phyloP scores from a whole-genome alignment of 148 eudicot genomes.

The Salicornia ramosissima region DNA sequence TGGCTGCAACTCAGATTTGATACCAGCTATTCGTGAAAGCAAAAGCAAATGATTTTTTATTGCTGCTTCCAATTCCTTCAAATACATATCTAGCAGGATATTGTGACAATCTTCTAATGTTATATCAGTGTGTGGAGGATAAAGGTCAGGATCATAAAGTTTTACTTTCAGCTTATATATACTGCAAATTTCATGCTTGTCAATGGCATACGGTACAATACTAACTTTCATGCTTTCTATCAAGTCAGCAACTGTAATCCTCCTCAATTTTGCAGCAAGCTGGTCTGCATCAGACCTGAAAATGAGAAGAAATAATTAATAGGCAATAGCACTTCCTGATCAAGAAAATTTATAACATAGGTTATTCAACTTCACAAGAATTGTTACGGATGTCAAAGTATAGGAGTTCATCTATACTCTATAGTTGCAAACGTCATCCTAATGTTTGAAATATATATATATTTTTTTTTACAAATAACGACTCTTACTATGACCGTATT shows the following conservation, averaged over 20 bases:
- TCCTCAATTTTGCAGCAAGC: slow-evolving; percentile 58
- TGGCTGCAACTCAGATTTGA: slow-evolving; percentile 40
- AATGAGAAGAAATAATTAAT: background rate
- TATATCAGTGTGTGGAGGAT: slow-evolving; percentile 40
- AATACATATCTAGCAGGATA: slow-evolving; percentile 37
- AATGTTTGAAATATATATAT: background rate
- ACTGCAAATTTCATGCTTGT: slow-evolving; percentile 30
- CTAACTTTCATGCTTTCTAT: slow-evolving; percentile 69
- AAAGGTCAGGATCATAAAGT: slow-evolving; percentile 48
- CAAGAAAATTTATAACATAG: background rate
- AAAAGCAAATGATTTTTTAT: slow-evolving; percentile 57
- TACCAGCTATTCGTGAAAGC: slow-evolving; percentile 65
- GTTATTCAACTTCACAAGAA: too few relatives aligned
- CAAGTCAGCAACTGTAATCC: slow-evolving; percentile 68
- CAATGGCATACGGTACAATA: slow-evolving; percentile 41
- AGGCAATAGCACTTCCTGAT: background rate
- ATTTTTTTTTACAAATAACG: too few relatives aligned
- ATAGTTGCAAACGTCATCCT: too few relatives aligned
- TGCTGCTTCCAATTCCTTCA: slow-evolving; percentile 60
- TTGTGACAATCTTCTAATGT: slow-evolving; percentile 51
- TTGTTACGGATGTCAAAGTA: too few relatives aligned
- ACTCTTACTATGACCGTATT: background rate
- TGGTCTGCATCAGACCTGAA: slow-evolving; percentile 68
- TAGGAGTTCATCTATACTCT: background rate
- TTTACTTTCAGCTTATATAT: slow-evolving; percentile 69